These are phyloP conservation scores for Calonectria pseudoturangicola DNA, from an alignment of 2,329 filamentous ascomycete genomes.

Conservation along the genomic window DNA sequence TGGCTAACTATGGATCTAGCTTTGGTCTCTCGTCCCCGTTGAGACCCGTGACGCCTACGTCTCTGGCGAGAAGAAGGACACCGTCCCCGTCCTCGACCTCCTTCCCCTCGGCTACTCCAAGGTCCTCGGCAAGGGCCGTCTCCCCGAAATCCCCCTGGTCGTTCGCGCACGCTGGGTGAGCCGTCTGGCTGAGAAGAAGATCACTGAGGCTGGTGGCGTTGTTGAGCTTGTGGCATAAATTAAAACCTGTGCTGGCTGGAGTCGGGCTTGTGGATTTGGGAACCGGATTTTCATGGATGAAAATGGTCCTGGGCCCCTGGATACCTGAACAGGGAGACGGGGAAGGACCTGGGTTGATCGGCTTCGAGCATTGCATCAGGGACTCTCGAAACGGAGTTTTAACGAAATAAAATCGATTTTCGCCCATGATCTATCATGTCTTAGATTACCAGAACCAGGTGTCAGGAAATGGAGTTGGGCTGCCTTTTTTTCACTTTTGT, in stretches of 20 bases:
- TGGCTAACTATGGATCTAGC: constrained; percentile 70
- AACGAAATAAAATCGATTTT: constrained; percentile 64
- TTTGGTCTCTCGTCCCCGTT: constrained; percentile 94
- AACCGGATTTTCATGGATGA: constrained; percentile 55
- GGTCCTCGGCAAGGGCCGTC: constrained; percentile 97
- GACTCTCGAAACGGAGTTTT: constrained; percentile 63
- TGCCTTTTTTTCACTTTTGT: not conserved
- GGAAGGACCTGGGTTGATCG: constrained; percentile 59
- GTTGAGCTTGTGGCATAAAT: constrained; percentile 92
- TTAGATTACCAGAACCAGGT: constrained; percentile 28
- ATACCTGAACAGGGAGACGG: constrained; percentile 47
- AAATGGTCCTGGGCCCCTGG: constrained; percentile 50
- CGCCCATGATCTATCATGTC: constrained; percentile 54
- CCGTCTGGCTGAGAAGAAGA: constrained; percentile 98
- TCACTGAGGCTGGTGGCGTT: constrained; percentile 97
- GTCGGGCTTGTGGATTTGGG: constrained; percentile 59
- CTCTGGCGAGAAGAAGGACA: constrained; percentile 86
- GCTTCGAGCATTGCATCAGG: constrained; percentile 66
- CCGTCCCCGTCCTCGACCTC: constrained; percentile 97
- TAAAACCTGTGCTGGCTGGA: constrained; percentile 51
- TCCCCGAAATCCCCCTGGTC: constrained; percentile 94
- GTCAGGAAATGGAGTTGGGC: constrained; percentile 4
- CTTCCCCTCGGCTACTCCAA: constrained; percentile 98
- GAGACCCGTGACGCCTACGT: constrained; percentile 97
- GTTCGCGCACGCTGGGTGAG: constrained; percentile 97